These are phyloP conservation scores for Phylloporus arenicola DNA, from an alignment of 768 basidiomycete species.

Conservation along the genomic window DNA sequence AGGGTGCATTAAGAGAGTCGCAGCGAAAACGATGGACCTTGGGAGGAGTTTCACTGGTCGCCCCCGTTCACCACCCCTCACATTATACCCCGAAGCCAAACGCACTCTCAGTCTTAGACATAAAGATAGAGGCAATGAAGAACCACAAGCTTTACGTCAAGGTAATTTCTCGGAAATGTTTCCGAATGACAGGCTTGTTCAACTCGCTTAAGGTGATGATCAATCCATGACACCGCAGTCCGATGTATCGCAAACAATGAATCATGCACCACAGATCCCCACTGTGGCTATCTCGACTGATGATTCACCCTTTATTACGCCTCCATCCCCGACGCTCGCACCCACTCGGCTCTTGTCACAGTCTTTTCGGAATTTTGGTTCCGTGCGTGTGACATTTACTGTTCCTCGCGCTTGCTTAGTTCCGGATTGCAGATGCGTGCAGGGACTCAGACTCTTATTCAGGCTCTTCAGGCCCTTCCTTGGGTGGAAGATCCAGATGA, in stretches of 20 bases:
- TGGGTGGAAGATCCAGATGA: conserved; percentile 68
- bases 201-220: conserved; percentile 9
- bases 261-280: conserved; percentile 5
- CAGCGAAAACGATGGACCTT: conserved; percentile 58
- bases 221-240: conserved; percentile 21
- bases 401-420: neutral
- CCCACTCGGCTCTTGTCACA: conserved; percentile 42
- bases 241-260: conserved; percentile 5
- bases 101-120: conserved; percentile 54
- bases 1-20: conserved; percentile 49
- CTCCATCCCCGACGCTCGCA: conserved; percentile 56
- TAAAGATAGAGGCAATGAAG: conserved; percentile 47
- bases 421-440: conserved; percentile 61
- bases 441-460: conserved; percentile 85
- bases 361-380: conserved; percentile 63
- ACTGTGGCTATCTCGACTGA: conserved; percentile 28
- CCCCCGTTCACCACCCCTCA: conserved; percentile 25
- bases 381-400: conserved; percentile 43
- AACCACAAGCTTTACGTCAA: conserved; percentile 22
- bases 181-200: conserved; percentile 4
- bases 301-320: conserved; percentile 67
- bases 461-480: conserved; percentile 81
- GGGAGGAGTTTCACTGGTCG: conserved; percentile 51
- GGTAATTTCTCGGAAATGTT: conserved; percentile 23
- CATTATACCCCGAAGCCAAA: conserved; percentile 36